Conservation (phyloP, 2,329 filamentous ascomycete species). For the Grosmannia serpens region DNA sequence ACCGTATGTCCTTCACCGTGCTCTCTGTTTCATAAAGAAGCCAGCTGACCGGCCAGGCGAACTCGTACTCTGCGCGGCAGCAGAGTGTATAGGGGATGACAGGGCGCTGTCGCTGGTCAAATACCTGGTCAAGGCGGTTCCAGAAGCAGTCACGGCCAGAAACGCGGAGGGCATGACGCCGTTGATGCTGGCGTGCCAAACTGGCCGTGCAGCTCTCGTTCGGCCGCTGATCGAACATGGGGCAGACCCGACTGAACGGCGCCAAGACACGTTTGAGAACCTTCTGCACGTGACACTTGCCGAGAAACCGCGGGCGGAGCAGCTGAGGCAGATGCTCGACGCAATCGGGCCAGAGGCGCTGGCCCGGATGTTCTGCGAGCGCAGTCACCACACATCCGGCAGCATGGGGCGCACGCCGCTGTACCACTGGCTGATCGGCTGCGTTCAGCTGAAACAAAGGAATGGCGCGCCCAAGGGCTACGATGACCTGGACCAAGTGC, state of each 20-base stretch:
- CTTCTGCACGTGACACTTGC: slow-evolving; percentile 49
- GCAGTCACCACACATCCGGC: slow-evolving; percentile 30
- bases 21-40: background rate
- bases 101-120: slow-evolving; percentile 44
- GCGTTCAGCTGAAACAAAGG: background rate
- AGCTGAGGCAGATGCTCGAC: slow-evolving; percentile 37
- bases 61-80: slow-evolving; percentile 54
- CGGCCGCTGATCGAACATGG: slow-evolving; percentile 54
- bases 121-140: slow-evolving; percentile 52
- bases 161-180: slow-evolving; percentile 51
- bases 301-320: slow-evolving; percentile 19
- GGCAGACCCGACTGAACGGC: slow-evolving; percentile 56
- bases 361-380: slow-evolving; percentile 45
- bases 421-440: slow-evolving; percentile 38
- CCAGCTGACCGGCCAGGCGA: slow-evolving; percentile 29
- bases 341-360: slow-evolving; percentile 48
- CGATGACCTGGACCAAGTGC: slow-evolving; percentile 18
- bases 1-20: slow-evolving; percentile 39
- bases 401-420: slow-evolving; percentile 52
- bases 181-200: slow-evolving; percentile 52
- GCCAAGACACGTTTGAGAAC: slow-evolving; percentile 46
- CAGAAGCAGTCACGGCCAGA: slow-evolving; percentile 51
- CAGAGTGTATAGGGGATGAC: slow-evolving; percentile 31
- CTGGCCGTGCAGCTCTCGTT: slow-evolving; percentile 41
- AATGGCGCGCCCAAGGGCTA: slow-evolving; percentile 10